Evolutionary conservation across 352 stramenopile genomes (phyloP).

Genomic region (Thalassiosira pacifica): DNA sequence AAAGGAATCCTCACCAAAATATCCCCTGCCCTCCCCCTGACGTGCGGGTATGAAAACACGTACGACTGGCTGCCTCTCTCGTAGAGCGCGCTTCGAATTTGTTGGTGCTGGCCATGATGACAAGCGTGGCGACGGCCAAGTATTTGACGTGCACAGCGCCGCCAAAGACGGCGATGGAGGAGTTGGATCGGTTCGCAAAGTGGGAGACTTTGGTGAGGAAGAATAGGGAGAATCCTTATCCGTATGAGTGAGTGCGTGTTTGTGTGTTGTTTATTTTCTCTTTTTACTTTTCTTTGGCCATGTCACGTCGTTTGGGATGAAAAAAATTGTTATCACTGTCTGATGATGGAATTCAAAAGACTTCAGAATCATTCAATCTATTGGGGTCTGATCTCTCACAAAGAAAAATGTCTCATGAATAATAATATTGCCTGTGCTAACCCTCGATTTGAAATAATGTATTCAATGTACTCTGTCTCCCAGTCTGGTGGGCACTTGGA

Average conservation of each 20-base stretch:
- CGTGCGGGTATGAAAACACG: slow-evolving; percentile 77
- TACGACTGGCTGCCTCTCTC: slow-evolving; percentile 80
- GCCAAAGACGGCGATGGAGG: slow-evolving; percentile 76
- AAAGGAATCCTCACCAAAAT: slow-evolving; percentile 74
- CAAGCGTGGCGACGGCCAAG: slow-evolving; percentile 61
- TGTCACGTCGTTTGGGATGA: too few relatives aligned
- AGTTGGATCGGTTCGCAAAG: slow-evolving; percentile 81
- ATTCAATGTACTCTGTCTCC: too few relatives aligned
- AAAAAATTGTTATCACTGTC: too few relatives aligned
- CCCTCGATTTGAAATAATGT: too few relatives aligned
- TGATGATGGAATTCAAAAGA: too few relatives aligned
- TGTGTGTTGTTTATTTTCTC: too few relatives aligned
- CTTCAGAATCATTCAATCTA: too few relatives aligned
- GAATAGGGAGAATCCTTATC: slow-evolving; percentile 60
- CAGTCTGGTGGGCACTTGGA: slow-evolving; percentile 81
- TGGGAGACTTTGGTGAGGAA: slow-evolving; percentile 82
- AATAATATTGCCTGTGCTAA: too few relatives aligned
- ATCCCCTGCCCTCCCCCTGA: slow-evolving; percentile 72
- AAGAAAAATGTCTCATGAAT: too few relatives aligned
- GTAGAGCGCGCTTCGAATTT: slow-evolving; percentile 70
- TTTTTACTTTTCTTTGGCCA: too few relatives aligned
- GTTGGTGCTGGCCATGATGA: slow-evolving; percentile 36
- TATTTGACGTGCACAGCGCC: slow-evolving; percentile 50
- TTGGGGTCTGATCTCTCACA: too few relatives aligned
- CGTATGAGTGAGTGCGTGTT: slow-evolving; percentile 53